Conservation (phyloP, 1,284 basidiomycete genomes). For the Agaricales sp. region DNA sequence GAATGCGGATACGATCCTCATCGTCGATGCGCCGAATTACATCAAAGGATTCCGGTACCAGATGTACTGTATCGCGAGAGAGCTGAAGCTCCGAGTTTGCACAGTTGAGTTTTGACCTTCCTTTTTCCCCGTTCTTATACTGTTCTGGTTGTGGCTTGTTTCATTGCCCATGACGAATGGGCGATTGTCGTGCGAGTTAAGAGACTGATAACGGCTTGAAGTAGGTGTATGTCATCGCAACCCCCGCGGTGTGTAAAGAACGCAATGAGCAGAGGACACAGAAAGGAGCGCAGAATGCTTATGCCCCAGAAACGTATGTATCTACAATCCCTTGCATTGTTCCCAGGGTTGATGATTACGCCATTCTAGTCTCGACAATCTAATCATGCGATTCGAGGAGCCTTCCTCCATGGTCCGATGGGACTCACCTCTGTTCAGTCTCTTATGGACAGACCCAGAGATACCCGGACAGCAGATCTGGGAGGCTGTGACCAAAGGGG, state of each 20-base stretch:
- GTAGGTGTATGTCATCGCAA: conserved; percentile 72
- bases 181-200: background rate
- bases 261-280: conserved; percentile 60
- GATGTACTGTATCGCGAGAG: conserved; percentile 91
- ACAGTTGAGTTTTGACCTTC: conserved; percentile 51
- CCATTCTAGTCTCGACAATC: conserved; percentile 69
- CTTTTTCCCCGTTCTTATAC: background rate
- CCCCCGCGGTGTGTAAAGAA: conserved; percentile 65
- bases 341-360: conserved; percentile 2
- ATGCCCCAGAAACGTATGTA: conserved; percentile 68
- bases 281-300: conserved; percentile 28
- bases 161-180: too few relatives aligned
- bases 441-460: conserved; percentile 65
- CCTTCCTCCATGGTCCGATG: conserved; percentile 95
- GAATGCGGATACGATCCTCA: conserved; percentile 65
- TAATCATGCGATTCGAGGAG: conserved; percentile 88
- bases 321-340: conserved; percentile 1
- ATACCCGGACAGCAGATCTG: conserved; percentile 72
- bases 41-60: conserved; percentile 98
- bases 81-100: conserved; percentile 76
- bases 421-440: conserved; percentile 90
- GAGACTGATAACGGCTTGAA: conserved; percentile 10
- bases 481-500: conserved; percentile 71
- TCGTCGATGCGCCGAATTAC: conserved; percentile 90
- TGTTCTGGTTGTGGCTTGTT: background rate